Evolutionary conservation across 768 basidiomycete species (phyloP).

Genomic region (Lactarius evosmus): DNA sequence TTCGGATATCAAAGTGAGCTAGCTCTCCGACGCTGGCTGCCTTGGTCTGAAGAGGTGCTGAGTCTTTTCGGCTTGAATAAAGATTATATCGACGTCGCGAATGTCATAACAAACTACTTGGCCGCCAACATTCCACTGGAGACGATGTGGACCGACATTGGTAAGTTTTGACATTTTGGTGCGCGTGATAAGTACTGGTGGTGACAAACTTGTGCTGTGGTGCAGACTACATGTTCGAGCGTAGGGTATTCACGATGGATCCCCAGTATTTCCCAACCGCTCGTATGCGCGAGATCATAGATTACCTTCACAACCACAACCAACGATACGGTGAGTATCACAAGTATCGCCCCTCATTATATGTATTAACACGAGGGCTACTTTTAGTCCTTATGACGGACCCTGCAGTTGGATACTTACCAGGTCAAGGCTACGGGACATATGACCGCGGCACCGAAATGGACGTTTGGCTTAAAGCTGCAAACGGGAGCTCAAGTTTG

Average conservation of each 20-base stretch:
- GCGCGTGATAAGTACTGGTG: not conserved
- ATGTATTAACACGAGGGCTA: not conserved
- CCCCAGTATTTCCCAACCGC: slow-evolving; percentile 62
- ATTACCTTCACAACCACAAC: slow-evolving; percentile 54
- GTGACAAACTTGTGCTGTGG: not conserved
- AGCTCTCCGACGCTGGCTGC: slow-evolving; percentile 19
- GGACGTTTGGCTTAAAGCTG: slow-evolving; percentile 60
- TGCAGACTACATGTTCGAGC: slow-evolving; percentile 64
- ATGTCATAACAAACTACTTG: slow-evolving; percentile 60
- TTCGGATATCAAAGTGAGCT: slow-evolving; percentile 61
- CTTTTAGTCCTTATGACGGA: slow-evolving; percentile 66
- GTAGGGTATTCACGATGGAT: slow-evolving; percentile 68
- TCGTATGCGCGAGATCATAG: slow-evolving; percentile 63
- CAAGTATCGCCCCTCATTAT: not conserved
- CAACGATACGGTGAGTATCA: slow-evolving; percentile 53
- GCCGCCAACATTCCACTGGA: slow-evolving; percentile 63
- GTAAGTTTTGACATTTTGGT: slow-evolving; percentile 32
- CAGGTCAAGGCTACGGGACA: slow-evolving; percentile 47
- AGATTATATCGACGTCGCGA: slow-evolving; percentile 63
- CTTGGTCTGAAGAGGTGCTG: not conserved
- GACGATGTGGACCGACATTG: slow-evolving; percentile 80
- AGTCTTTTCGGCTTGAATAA: not conserved
- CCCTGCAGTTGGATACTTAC: slow-evolving; percentile 58
- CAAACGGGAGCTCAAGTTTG: slow-evolving; percentile 54
- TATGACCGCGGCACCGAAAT: slow-evolving; percentile 51